Evolutionary conservation across 345 rosid species (phyloP), one percentile per base, ranked within the genome.

Genomic region (Ceriops zippeliana): DNA sequence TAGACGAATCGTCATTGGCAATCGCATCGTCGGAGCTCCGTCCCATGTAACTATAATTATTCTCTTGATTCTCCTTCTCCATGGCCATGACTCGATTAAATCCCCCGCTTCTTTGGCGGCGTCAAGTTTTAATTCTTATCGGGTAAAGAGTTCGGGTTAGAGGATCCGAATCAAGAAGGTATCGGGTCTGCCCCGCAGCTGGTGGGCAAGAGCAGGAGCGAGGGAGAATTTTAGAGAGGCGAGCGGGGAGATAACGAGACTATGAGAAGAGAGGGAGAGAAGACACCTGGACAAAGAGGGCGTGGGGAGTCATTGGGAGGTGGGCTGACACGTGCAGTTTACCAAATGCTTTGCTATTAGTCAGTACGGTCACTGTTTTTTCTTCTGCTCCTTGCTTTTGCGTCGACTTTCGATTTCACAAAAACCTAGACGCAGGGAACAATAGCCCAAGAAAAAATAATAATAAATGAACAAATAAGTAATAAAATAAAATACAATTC

Each of bases 1-100:
- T 90, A 21, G 91, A 83, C 58, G 93, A 82, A 61, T 72, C 69
- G 57, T 84, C 90, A 65, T 83, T 78, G 72, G 68, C 58, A 67
- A 74, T 72, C 52, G 69, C 60, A 62, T 79, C 83, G 35, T 77
- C 71, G 59, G 78, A 83, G 62, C 68, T 79, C 72, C 78, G 76
- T 52, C 86, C 87, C 80, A 80, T 62, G 59, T 89, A 86, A 6
- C 71, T 67, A 80, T 74, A 83, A 58, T 42, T 42, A 42, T 67
- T 79, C 30, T 57, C 67, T 13, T 71, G 69, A 59, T 61, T 74
- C 54, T 79, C 93, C 59, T 69, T 73, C 74, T 75, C 88, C 91
- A 82, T 86, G 67, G 10, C 19, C 2, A 19, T 21, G 1, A 6
- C 31, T 42, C 13, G 49, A 42, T 13, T 11, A 42, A 42, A 13